phyloP scores from a whole-genome alignment of 83 land plant genomes.

The Isoetes engelmannii region DNA sequence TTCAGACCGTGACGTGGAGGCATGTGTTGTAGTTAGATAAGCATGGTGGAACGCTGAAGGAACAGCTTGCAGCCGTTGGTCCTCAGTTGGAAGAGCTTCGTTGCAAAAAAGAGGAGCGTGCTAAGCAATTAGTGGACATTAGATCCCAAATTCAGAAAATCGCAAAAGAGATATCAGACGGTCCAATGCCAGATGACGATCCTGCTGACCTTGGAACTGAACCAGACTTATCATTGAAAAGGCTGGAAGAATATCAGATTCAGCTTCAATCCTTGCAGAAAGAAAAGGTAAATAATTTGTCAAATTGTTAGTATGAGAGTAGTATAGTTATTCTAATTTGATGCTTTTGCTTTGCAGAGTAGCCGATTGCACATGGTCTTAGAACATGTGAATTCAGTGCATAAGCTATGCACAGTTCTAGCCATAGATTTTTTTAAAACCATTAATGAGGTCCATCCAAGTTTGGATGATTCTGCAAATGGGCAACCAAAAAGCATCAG shows the following conservation, averaged over 20 bases:
- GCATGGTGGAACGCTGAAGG: conserved; percentile 42
- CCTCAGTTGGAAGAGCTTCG: conserved; percentile 56
- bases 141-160: conserved; percentile 56
- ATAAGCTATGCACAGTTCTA: conserved; percentile 17
- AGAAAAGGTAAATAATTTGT: conserved; percentile 45
- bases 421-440: conserved; percentile 17
- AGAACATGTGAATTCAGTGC: conserved; percentile 17
- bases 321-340: background rate
- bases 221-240: conserved; percentile 54
- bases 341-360: conserved; percentile 3
- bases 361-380: conserved; percentile 18
- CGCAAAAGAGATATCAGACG: conserved; percentile 49
- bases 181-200: conserved; percentile 8
- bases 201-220: conserved; percentile 24
- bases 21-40: conserved; percentile 39
- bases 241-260: conserved; percentile 49
- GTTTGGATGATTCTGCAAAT: conserved; percentile 10
- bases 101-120: conserved; percentile 48
- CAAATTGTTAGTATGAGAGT: background rate
- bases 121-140: conserved; percentile 54
- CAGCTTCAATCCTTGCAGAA: conserved; percentile 59
- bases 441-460: conserved; percentile 22
- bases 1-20: too few species aligned
- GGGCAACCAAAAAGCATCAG: conserved; percentile 15
- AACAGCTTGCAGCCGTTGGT: conserved; percentile 46